Evolutionary conservation across 352 stramenopile genomes (phyloP), one percentile per base, ranked within the genome.

Genomic region (Peronosclerospora sorghi): DNA sequence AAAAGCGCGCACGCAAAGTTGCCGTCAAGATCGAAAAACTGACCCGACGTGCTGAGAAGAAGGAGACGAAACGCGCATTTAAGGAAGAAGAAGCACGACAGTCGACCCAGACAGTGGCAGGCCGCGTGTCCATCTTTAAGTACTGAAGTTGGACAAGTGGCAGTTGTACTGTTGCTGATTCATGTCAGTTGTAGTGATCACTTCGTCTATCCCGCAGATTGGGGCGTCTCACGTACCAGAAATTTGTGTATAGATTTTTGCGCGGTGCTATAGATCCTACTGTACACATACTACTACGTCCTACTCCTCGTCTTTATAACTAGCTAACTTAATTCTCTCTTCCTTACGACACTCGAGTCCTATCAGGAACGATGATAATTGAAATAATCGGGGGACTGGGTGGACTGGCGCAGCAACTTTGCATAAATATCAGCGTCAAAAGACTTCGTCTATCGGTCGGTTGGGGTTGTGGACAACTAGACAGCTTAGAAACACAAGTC

Each of bases 1-100:
- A 98, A 38, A 98, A 97, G 62, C 94, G 87, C 44, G 57, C 62
- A 17, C 74, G 95, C 23, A 98, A 98, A 52, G 59, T 79, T 19
- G 58, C 64, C 1, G 74, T 97, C n/a, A 97, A 97, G 65, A 67
- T 83, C 63, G 83, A 95, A 45, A 86, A 96, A 50, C 72, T 83
- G 55, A 50, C 95, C 56, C 74, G 86, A 36, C 68, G 94, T 18
- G 80, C 86, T 47, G 86, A 96, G 51, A 98, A 98, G 79, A 97
- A 97, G 62, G 83, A 94, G 55, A 95, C 83, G 48, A 96, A 94
- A 56, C 71, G 86, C 32, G 83, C 84, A 27, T 97, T 97, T 60
- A 86, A 84, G 55, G 79, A 97, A 21, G 93, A 98, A 53, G 88
- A 96, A 56, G 66, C 77, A 56, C 71, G 75, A 21, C 75, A 88